Evolutionary conservation across 768 basidiomycete species (phyloP), one percentile per base, ranked within the genome.

Genomic region (Gyrodon lividus): DNA sequence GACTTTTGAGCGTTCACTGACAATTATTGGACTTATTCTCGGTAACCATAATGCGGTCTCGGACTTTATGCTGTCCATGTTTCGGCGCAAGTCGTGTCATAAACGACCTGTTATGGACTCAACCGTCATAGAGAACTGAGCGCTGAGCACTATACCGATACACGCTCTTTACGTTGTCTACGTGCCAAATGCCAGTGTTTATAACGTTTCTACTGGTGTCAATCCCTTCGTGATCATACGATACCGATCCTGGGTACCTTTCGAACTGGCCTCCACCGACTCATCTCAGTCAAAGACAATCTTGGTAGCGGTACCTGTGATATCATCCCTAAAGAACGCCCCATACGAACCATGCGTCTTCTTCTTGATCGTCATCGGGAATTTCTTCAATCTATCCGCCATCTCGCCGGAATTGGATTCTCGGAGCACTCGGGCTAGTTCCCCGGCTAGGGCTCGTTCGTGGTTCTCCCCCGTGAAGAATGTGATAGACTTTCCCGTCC

Each of bases 291-390:
- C 63, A 64, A 92, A 92, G 42, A 83, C 84, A 56, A 90, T 90
- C 75, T 87, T 89, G 9, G 82, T 88, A n/a, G 87, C 83, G 2
- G 74, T 81, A 19, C 77, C 77, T 20, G 79, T 77, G 40, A 76
- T 70, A 54, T 77, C 77, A 58, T 89, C 83, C 50, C 86, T 69
- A 69, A 79, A 92, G 70, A 92, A 92, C 5, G 88, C 89, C 5
- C 95, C 95, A 60, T 97, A 98, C 37, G 82, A 87, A 17, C 90
- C 75, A 62, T 98, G 95, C 59, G 87, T 82, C 78, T 84, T 92
- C 79, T 98, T 98, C 77, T 96, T 97, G 74, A 98, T 92, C 52
- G 94, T 91, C 81, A 95, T 92, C 45, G 93, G 92, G 77, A 97
- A 98, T 62, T 86, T 84, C 52, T 85, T 82, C 71, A 97, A 74